Percentiles rank a stretch among this genome's conserved stretches.
Evolutionary conservation across 164 flowering plant species (phyloP).

Genomic region (Warburgia ugandensis): DNA sequence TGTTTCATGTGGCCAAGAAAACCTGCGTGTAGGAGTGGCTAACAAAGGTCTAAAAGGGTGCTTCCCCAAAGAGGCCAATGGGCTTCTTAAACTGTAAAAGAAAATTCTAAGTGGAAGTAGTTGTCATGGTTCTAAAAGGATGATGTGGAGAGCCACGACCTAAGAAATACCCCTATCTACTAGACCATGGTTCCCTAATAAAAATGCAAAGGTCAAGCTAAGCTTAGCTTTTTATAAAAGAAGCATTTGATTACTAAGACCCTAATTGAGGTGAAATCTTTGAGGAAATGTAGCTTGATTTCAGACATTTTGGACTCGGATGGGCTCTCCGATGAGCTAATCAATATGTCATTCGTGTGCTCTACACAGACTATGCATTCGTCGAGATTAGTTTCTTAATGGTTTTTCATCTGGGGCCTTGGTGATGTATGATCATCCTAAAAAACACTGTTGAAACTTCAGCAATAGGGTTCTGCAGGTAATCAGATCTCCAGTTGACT

Average conservation of each 20-base stretch:
- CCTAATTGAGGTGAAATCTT: neutral
- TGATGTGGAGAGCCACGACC: conserved; percentile 10
- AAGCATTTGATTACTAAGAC: neutral
- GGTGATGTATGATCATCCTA: too few species aligned
- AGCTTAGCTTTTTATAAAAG: conserved; percentile 2
- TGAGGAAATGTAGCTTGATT: too few species aligned
- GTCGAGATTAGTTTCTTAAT: too few species aligned
- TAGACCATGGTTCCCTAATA: conserved; percentile 3
- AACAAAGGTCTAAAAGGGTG: conserved; percentile 5
- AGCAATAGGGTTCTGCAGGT: too few species aligned
- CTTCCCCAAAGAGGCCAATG: conserved; percentile 3
- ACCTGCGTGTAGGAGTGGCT: conserved; percentile 2
- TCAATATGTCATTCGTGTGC: too few species aligned
- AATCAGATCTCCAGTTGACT: too few species aligned
- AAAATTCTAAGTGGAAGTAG: conserved; percentile 2
- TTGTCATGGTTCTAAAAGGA: conserved; percentile 3
- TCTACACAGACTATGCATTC: too few species aligned
- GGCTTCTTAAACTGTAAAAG: neutral
- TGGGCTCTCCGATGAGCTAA: too few species aligned
- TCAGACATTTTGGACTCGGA: too few species aligned
- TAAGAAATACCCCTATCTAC: conserved; percentile 6
- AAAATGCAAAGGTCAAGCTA: conserved; percentile 4
- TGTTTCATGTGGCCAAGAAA: conserved; percentile 3
- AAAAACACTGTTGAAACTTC: too few species aligned
- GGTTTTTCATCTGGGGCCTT: too few species aligned